These are phyloP conservation scores for Monosporozyma aquatica DNA, from an alignment of 805 yeast genomes.

Conservation along the genomic window DNA sequence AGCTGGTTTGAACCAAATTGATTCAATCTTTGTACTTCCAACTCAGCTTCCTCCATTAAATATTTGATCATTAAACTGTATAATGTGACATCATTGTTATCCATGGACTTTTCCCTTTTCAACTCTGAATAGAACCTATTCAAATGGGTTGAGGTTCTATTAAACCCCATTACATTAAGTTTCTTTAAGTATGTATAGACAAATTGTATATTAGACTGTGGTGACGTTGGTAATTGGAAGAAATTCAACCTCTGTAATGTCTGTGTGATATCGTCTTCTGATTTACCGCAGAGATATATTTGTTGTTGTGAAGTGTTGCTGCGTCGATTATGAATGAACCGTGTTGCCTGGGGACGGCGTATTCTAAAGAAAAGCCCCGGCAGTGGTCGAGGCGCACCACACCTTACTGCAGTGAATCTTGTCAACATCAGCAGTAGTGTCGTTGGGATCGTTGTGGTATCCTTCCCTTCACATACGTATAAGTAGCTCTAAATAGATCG, in stretches of 20 bases:
- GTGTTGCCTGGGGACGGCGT: too few species aligned
- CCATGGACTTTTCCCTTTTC: neutral
- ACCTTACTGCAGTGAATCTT: too few species aligned
- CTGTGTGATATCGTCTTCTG: neutral
- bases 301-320: neutral
- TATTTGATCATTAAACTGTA: conserved; percentile 15
- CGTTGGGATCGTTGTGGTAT: too few species aligned
- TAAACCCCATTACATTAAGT: conserved; percentile 17
- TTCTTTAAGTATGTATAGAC: conserved; percentile 20
- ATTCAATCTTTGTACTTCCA: conserved; percentile 17
- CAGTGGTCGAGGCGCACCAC: too few species aligned
- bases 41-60: conserved; percentile 16
- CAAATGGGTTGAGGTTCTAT: conserved; percentile 16
- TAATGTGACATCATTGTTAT: conserved; percentile 5
- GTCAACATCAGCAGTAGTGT: too few species aligned
- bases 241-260: conserved; percentile 10
- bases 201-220: neutral
- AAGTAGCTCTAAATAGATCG: too few species aligned
- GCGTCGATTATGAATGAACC: too few species aligned
- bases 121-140: conserved; percentile 9
- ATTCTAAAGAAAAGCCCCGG: too few species aligned
- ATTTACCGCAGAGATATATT: conserved; percentile 4
- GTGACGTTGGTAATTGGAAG: neutral
- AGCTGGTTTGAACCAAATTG: conserved; percentile 10
- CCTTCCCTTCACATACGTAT: too few species aligned